Evolutionary conservation across 306 rosid species (phyloP), one percentile per base, ranked within the genome.

Genomic region (Begonia loranthoides): DNA sequence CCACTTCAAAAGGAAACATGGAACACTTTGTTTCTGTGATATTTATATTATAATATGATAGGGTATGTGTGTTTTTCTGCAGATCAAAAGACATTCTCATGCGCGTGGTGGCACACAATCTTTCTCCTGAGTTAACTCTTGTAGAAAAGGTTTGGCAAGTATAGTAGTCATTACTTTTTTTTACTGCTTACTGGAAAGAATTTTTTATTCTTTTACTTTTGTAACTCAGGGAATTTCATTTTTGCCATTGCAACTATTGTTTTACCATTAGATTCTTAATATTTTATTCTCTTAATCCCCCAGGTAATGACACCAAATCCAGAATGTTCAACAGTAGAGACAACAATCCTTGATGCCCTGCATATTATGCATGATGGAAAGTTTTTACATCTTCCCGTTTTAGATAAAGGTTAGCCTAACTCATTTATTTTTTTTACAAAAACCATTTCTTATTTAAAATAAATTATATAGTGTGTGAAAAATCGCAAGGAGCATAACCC

Each of bases 301-400:
- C 59, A 90, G 95, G 95, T 90, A 54, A 90, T 90, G 97, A 85
- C 97, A 33, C 82, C 85, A 68, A 82, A 80, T 71, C 97, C 95
- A 15, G 87, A 78, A 62, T 90, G 95, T 77, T 87, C 92, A 49
- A 70, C 79, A 3, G 43, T 82, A 36, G 97, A 90, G 51, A 82
- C 92, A 39, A 77, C 97, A 57, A 90, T 90, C 59, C 81, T 90
- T 54, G 95, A 86, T 21, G 92, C 97, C 4, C 74, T 90, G 64
- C 97, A 90, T 55, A 72, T 78, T 73, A 85, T 90, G 97, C 94
- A 90, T 63, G 87, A 82, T 40, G 92, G 95, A 67, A 90, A 80
- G 73, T 90, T 82, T 74, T 79, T 90, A 49, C 87, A 90, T 74
- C 97, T 90, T 85, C 97, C 97, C 41, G 94, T 90, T 19, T 15